Evolutionary conservation across 345 rosid species (phyloP).

Genomic region (Cochlearia excelsa): DNA sequence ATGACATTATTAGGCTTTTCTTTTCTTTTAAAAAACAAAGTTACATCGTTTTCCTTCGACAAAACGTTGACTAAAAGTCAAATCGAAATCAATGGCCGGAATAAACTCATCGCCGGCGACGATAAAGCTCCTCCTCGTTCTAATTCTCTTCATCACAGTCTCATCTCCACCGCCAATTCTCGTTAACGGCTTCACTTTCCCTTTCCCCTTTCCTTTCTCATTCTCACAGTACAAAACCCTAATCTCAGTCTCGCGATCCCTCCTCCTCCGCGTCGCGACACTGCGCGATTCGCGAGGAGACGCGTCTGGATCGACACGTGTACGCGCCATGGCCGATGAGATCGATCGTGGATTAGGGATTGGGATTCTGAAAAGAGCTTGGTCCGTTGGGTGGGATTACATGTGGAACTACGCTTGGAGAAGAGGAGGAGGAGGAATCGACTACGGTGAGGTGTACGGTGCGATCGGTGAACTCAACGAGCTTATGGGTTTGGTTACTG

Average conservation of each 20-base stretch:
- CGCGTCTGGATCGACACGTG: conserved; percentile 51
- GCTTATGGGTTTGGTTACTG: conserved; percentile 44
- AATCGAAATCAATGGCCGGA: conserved; percentile 37
- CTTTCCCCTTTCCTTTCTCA: conserved; percentile 40
- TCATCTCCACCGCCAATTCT: conserved; percentile 33
- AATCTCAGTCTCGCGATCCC: conserved; percentile 64
- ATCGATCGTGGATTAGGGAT: conserved; percentile 49
- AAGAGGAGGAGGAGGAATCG: conserved; percentile 46
- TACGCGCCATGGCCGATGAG: conserved; percentile 47
- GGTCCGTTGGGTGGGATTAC: conserved; percentile 82
- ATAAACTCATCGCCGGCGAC: conserved; percentile 24
- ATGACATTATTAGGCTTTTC: no score
- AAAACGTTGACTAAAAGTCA: no score
- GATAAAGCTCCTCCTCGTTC: conserved; percentile 32
- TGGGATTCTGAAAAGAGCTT: conserved; percentile 44
- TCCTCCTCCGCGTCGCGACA: conserved; percentile 68
- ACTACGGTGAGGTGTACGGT: conserved; percentile 45
- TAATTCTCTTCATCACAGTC: conserved; percentile 25
- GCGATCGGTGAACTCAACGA: conserved; percentile 61
- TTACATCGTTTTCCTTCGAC: no score
- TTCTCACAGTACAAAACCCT: conserved; percentile 44
- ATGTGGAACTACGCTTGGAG: conserved; percentile 72
- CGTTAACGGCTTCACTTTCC: conserved; percentile 34
- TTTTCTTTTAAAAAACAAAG: no score
- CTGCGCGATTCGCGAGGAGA: conserved; percentile 75